Evolutionary conservation across 1,284 basidiomycete species (phyloP).

Genomic region (Austroboletus niveus): DNA sequence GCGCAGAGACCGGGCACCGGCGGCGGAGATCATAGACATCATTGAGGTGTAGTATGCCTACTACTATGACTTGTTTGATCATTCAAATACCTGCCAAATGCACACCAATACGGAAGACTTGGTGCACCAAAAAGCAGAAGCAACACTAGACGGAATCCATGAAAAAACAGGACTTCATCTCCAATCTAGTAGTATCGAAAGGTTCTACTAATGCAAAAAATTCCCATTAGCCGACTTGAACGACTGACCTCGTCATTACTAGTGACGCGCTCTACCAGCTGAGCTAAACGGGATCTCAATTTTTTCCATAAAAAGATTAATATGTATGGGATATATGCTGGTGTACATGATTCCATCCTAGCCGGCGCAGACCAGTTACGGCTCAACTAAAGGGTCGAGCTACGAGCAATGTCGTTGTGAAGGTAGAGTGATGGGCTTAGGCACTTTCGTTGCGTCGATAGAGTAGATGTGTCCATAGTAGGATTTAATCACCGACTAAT

Average conservation of each 20-base stretch:
- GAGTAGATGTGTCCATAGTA: no score
- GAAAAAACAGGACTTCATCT: background rate
- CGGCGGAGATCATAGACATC: constrained; percentile 16
- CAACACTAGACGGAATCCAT: background rate
- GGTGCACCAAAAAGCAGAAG: background rate
- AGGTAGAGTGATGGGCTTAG: no score
- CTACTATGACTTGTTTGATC: background rate
- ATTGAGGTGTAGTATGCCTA: background rate
- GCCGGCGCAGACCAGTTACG: constrained; percentile 31
- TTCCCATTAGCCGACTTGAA: constrained; percentile 53
- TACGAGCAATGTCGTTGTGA: no score
- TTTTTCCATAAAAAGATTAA: no score
- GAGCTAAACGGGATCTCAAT: constrained; percentile 45
- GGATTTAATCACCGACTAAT: no score
- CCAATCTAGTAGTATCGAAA: no score
- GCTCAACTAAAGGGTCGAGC: no score
- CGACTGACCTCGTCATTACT: constrained; percentile 56
- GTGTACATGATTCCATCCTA: constrained; percentile 17
- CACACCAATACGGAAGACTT: background rate
- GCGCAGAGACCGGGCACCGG: constrained; percentile 1
- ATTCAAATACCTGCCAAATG: background rate
- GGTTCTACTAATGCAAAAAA: background rate
- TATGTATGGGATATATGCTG: no score
- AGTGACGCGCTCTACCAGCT: constrained; percentile 62
- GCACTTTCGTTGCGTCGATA: no score